Conservation (phyloP, 257 asterid species). For the Galeopsis tetrahit region DNA sequence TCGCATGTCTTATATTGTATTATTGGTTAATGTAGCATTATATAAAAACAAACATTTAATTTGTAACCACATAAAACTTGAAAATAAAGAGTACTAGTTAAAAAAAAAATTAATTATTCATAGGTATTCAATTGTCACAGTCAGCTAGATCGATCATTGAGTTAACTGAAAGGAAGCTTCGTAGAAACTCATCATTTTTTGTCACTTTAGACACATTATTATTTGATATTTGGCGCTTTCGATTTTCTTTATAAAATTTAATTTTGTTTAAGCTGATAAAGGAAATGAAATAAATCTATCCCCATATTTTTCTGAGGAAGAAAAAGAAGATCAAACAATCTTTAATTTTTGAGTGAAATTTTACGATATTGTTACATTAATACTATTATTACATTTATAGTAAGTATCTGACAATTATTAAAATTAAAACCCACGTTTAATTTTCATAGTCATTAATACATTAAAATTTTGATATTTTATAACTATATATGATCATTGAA, state of each 20-base stretch:
- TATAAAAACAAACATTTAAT: no score
- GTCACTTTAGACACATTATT: constrained; percentile 28
- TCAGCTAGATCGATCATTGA: constrained; percentile 29
- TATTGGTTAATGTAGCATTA: no score
- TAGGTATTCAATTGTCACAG: constrained; percentile 7
- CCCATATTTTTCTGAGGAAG: not conserved
- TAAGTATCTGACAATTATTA: not conserved
- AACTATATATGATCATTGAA: not conserved
- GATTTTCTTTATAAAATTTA: not conserved
- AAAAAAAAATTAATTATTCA: no score
- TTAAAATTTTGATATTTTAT: not conserved
- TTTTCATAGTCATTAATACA: not conserved
- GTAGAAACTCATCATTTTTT: constrained; percentile 31
- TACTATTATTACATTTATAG: not conserved
- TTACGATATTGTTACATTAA: not conserved
- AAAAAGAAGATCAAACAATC: not conserved
- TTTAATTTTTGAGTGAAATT: not conserved
- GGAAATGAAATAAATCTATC: not conserved
- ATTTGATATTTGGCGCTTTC: constrained; percentile 3
- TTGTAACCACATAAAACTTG: no score
- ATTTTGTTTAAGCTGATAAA: not conserved
- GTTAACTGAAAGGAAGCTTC: constrained; percentile 33
- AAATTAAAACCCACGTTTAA: not conserved
- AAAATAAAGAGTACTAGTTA: no score
- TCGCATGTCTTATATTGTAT: no score